Conservation (phyloP, 2,329 filamentous ascomycete genomes). For the Apiospora arundinis region DNA sequence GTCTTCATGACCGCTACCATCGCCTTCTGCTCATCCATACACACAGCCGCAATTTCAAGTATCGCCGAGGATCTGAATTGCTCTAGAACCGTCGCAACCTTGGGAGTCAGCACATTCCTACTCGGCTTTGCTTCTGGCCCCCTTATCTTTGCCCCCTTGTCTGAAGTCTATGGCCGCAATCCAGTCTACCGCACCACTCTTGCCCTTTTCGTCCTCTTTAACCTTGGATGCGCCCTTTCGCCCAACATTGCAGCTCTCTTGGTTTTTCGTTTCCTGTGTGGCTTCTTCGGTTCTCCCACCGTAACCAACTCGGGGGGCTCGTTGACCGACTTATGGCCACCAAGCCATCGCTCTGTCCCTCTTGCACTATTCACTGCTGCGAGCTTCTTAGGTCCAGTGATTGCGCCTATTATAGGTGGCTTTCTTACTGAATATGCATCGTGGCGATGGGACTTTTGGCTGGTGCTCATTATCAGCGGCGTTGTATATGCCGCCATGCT, state of each 20-base stretch:
- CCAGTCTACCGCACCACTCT: too few species aligned
- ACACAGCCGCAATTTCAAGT: background rate
- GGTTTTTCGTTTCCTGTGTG: too few species aligned
- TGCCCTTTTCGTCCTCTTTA: too few species aligned
- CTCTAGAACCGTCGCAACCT: background rate
- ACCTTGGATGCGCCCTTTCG: too few species aligned
- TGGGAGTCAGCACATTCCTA: background rate
- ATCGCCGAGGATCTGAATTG: background rate
- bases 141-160: background rate
- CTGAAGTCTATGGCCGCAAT: background rate
- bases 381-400: background rate
- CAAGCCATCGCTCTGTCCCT: background rate
- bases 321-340: background rate
- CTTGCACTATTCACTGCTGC: background rate
- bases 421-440: background rate
- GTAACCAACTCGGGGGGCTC: background rate
- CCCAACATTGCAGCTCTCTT: too few species aligned
- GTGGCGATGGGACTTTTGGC: background rate
- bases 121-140: background rate
- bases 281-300: too few species aligned
- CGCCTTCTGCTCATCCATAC: background rate
- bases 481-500: background rate
- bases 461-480: background rate
- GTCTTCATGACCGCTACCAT: background rate
- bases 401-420: background rate